Evolutionary conservation across 805 yeast genomes (phyloP).

Genomic region (Cyberlindnera maritima): DNA sequence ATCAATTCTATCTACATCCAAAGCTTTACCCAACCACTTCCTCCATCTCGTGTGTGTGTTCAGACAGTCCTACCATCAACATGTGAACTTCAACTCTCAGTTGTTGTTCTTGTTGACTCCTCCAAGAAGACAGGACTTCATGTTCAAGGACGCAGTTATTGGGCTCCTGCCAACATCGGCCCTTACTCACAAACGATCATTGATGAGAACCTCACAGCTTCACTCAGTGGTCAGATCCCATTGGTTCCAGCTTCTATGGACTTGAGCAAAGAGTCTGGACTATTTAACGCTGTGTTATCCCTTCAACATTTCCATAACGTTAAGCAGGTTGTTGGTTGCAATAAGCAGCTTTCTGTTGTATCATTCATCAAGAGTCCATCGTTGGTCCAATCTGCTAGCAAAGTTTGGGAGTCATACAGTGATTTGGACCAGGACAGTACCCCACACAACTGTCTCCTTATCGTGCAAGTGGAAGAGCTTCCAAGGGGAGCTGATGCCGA

Average conservation of each 20-base stretch:
- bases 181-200: slow-evolving; percentile 88
- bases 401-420: slow-evolving; percentile 47
- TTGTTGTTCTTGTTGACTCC: slow-evolving; percentile 40
- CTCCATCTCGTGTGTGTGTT: slow-evolving; percentile 89
- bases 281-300: slow-evolving; percentile 48
- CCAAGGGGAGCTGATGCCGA: slow-evolving; percentile 69
- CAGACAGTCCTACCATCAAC: slow-evolving; percentile 49
- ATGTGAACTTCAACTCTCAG: slow-evolving; percentile 54
- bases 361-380: slow-evolving; percentile 49
- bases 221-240: slow-evolving; percentile 91
- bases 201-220: slow-evolving; percentile 46
- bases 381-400: slow-evolving; percentile 31
- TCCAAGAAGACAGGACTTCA: slow-evolving; percentile 67
- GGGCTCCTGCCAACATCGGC: slow-evolving; percentile 99
- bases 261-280: slow-evolving; percentile 29
- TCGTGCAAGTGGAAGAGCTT: slow-evolving; percentile 53
- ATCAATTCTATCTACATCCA: slow-evolving; percentile 61
- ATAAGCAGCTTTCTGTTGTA: slow-evolving; percentile 43
- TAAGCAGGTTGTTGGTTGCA: slow-evolving; percentile 48
- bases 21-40: slow-evolving; percentile 58
- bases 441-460: slow-evolving; percentile 35
- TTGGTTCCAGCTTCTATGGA: slow-evolving; percentile 71
- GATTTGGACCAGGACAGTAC: slow-evolving; percentile 25
- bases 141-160: slow-evolving; percentile 88
- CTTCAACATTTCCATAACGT: slow-evolving; percentile 74